phyloP scores from a whole-genome alignment of 2,329 filamentous ascomycete species.

The Westerdykella ornata region DNA sequence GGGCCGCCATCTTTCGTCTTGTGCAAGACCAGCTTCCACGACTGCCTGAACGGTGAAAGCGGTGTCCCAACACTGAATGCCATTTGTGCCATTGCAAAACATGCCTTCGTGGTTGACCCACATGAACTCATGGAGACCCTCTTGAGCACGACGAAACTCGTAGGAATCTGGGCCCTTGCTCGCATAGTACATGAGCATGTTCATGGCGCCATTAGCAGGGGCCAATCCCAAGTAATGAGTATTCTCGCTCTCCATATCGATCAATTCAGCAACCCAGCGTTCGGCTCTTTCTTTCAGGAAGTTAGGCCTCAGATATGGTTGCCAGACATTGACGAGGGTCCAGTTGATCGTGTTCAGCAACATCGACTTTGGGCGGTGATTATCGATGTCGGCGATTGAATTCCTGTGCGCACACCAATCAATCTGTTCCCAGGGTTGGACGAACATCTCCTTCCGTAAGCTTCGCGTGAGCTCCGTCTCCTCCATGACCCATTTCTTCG shows the following conservation, averaged over 20 bases:
- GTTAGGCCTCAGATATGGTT: not conserved
- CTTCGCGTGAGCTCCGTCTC: constrained; percentile 62
- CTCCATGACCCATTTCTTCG: constrained; percentile 66
- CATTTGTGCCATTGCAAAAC: constrained; percentile 2
- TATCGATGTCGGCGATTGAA: not conserved
- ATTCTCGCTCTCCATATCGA: constrained; percentile 3
- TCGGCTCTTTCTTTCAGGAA: not conserved
- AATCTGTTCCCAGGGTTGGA: constrained; percentile 1
- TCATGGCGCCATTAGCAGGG: constrained; percentile 1
- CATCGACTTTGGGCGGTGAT: not conserved
- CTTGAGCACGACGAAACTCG: not conserved
- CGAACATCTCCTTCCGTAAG: constrained; percentile 49
- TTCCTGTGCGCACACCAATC: not conserved
- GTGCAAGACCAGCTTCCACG: constrained; percentile 1
- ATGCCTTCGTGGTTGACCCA: constrained; percentile 1
- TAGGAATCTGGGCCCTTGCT: not conserved
- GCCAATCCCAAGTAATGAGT: constrained; percentile 2
- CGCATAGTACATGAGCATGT: not conserved
- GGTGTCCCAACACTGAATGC: constrained; percentile 3
- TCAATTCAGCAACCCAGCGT: not conserved
- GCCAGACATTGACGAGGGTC: not conserved
- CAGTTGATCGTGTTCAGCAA: not conserved
- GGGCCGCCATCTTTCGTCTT: not conserved
- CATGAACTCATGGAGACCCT: constrained; percentile 1
- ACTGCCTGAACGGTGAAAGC: not conserved